Percentiles rank a stretch among this genome's conserved stretches.
Evolutionary conservation across 768 basidiomycete genomes (phyloP).

Genomic region (Suillus subluteus): DNA sequence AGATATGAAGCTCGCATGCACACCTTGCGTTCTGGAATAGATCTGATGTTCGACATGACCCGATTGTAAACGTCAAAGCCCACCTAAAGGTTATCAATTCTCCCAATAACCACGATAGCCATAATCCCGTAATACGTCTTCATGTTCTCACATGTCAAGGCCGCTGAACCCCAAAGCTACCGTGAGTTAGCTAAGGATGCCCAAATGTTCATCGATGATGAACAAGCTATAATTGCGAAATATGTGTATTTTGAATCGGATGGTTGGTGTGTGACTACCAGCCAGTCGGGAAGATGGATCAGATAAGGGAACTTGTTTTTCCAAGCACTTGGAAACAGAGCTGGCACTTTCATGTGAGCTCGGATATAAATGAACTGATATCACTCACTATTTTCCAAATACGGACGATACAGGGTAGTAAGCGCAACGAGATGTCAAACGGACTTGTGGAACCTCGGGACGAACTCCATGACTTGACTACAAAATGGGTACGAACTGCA

Average conservation of each 20-base stretch:
- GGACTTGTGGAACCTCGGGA: background rate
- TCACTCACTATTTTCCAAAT: background rate
- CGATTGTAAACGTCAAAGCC: constrained; percentile 1
- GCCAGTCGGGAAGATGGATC: background rate
- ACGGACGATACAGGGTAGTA: background rate
- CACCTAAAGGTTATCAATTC: constrained; percentile 3
- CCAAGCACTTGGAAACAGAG: background rate
- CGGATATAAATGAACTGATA: background rate
- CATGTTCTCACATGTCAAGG: background rate
- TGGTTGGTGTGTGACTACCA: background rate
- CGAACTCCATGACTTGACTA: background rate
- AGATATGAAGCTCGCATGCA: background rate
- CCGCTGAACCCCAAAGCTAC: no score
- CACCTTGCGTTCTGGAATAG: background rate
- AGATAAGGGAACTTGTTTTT: background rate
- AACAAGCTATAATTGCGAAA: background rate
- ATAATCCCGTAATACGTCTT: background rate
- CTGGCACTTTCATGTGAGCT: background rate
- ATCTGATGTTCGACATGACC: background rate
- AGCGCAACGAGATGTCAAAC: background rate
- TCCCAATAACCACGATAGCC: background rate
- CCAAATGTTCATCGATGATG: background rate
- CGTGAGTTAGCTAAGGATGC: background rate
- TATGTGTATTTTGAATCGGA: background rate
- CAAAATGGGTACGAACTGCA: background rate